Base-by-base conservation (phyloP, 78 protist species). In the Dictyostelium discoideum region DNA sequence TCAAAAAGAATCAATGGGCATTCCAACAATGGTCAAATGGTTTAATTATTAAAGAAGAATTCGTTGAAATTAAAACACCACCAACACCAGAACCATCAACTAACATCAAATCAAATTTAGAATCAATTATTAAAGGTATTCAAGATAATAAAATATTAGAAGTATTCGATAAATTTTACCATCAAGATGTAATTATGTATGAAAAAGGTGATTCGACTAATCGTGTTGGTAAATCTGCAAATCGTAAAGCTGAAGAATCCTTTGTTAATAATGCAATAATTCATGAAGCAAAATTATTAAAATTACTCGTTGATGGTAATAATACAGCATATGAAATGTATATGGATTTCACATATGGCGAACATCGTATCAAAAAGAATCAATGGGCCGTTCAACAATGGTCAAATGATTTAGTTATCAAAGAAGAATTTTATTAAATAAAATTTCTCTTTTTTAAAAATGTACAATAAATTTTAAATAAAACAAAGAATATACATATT, bases 111-210 rank as follows among this genome's bases (percentile, higher is more conserved):
- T 48, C 16, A 48, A 48, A 48, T 48, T 48, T 48, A 11, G 60
- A 48, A 48, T 48, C 60, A 48, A 84, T 84, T 6, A 65, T 84
- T 24, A 84, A 65, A 84, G 77, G 77, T 29, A 37, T 65, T 84
- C 48, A 63, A 65, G 87, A 84, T 0, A 84, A 65, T 32, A 84
- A 29, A 65, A 67, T 67, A 4, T 39, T 84, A 46, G 87, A 84
- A 65, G 87, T 84, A 84, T 84, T 84, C 16, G 87, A 84, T 8
- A 60, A 65, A 18, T 84, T 67, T n/a, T 84, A 84, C 40, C 77
- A 54, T 65, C 60, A 84, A 22, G 87, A 80, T n/a, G 10, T 80
- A 22, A 24, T 80, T 5, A 80, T 46, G 69, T 80, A 80, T 46
- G 76, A 83, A 26, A 83, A 83, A 4, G 86, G 86, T 44, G 76